Conservation (phyloP, 176 grass and related monocot species). For the Oryza meridionalis region DNA sequence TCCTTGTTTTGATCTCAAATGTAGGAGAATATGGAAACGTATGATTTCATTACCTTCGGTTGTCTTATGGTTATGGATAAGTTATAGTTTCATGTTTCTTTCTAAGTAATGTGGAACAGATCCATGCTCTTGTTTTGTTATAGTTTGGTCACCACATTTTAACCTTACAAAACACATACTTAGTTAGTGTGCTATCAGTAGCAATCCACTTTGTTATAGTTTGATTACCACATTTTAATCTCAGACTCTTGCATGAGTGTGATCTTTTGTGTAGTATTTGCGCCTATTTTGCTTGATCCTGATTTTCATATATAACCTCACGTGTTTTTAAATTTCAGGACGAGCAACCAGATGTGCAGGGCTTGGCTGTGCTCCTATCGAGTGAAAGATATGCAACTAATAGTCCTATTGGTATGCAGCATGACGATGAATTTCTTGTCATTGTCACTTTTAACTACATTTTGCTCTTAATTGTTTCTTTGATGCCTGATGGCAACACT, state of each 20-base stretch:
- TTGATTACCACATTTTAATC: background rate
- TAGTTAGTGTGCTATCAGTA: background rate
- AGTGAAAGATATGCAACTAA: slow-evolving; percentile 90
- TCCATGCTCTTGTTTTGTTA: background rate
- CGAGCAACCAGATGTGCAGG: slow-evolving; percentile 94
- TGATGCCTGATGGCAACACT: slow-evolving; percentile 26
- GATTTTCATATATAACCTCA: slow-evolving; percentile 37
- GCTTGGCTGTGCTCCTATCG: slow-evolving; percentile 83
- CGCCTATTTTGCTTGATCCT: background rate
- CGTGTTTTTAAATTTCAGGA: slow-evolving; percentile 70
- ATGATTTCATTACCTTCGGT: background rate
- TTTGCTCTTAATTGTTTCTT: slow-evolving; percentile 11
- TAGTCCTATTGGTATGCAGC: slow-evolving; percentile 87
- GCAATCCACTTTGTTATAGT: background rate
- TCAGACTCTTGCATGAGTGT: background rate
- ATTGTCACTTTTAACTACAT: slow-evolving; percentile 15
- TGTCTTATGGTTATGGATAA: background rate
- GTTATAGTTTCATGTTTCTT: slow-evolving; percentile 7
- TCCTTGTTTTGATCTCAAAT: background rate
- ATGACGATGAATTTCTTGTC: slow-evolving; percentile 25
- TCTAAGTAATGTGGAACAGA: background rate
- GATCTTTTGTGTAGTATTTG: background rate
- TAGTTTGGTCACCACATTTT: background rate
- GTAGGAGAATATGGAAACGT: background rate
- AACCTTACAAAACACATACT: background rate